Evolutionary conservation across 75 land plant species (phyloP), one percentile per base, ranked within the genome.

Genomic region (Gnetum montanum): DNA sequence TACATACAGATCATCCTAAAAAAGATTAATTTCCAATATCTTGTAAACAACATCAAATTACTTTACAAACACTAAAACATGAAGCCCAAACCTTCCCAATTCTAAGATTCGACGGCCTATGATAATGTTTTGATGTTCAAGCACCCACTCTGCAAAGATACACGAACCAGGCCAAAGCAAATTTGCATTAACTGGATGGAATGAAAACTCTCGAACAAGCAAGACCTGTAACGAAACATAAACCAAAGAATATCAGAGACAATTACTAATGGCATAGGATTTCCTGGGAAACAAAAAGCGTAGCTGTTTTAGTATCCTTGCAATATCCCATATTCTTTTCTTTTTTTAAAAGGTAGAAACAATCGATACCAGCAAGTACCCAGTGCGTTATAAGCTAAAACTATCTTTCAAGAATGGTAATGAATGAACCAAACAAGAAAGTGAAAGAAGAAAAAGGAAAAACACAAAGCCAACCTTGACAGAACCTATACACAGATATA

Each of bases 151-250:
- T 13, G 85, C 72, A 72, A 94, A 90, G 34, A 79, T 43, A 69
- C 78, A 70, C 13, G 91, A 76, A 10, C 98, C 98, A 18, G 98
- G 98, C 98, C 98, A 94, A 28, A 94, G 80, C 34, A 94, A 56
- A 66, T 94, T 94, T 19, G 98, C 98, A 83, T 94, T 94, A 26
- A 86, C 67, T 46, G 80, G 73, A 68, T 94, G 98, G 58, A 94
- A 94, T 22, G 82, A 70, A 58, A 94, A 89, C 61, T 94, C 98
- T 29, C 96, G 78, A 43, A 94, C 64, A 27, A 63, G 37, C 59
- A 94, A 69, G 11, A 77, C 78, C 98, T 94, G 74, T 57, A 68
- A 6, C 31, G 7, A 49, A 50, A 50, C 8, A 33, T 18, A 33
- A 10, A 4, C 36, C 36, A 16, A 20, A 52, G n/a, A 52, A 31